phyloP scores from a whole-genome alignment of 1,284 basidiomycete genomes.

The Marasmius tenuissimus region DNA sequence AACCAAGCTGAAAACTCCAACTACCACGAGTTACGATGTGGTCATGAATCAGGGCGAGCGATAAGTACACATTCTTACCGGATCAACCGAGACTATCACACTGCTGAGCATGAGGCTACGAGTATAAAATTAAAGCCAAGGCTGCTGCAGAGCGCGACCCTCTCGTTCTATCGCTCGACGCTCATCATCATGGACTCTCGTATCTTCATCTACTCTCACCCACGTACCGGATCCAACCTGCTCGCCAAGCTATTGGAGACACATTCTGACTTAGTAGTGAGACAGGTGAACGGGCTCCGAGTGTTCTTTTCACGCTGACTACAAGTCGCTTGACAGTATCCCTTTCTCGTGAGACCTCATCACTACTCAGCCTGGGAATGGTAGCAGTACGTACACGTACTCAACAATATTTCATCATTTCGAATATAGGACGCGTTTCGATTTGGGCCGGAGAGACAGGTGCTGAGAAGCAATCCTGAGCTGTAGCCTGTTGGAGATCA shows the following conservation, averaged over 20 bases:
- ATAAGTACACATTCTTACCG: too few relatives aligned
- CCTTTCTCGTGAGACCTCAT: background rate
- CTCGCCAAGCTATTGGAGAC: background rate
- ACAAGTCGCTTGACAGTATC: background rate
- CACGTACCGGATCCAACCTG: background rate
- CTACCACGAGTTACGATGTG: too few relatives aligned
- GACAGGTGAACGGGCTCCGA: background rate
- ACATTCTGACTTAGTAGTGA: background rate
- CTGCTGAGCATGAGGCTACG: too few relatives aligned
- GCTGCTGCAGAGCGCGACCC: too few relatives aligned
- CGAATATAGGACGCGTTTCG: background rate
- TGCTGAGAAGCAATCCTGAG: background rate
- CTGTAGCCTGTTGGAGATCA: too few relatives aligned
- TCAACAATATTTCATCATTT: background rate
- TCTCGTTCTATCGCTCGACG: too few relatives aligned
- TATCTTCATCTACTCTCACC: background rate
- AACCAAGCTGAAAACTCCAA: too few relatives aligned
- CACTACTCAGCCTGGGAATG: background rate
- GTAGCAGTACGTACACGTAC: background rate
- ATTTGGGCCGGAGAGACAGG: background rate
- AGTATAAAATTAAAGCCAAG: too few relatives aligned
- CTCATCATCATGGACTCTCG: background rate
- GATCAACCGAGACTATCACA: too few relatives aligned
- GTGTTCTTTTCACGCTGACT: background rate
- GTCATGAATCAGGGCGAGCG: too few relatives aligned